phyloP scores from a whole-genome alignment of 192 early-diverging fungal genomes.

The Umbelopsis isabellina region DNA sequence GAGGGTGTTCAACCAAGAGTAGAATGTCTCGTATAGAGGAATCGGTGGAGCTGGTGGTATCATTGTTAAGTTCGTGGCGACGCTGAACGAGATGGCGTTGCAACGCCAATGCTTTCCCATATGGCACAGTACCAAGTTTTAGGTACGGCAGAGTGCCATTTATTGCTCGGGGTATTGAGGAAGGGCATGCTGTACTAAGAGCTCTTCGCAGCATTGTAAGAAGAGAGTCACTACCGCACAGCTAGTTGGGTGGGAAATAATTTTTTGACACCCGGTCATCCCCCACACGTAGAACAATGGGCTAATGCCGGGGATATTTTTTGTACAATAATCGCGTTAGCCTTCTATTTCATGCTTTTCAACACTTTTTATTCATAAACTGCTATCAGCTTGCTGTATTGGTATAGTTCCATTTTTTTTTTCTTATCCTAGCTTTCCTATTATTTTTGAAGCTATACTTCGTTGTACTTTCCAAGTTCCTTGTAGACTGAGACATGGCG shows the following conservation, averaged over 20 bases:
- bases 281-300: not conserved
- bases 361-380: too few relatives aligned
- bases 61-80: slow-evolving; percentile 50
- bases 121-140: slow-evolving; percentile 39
- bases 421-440: not conserved
- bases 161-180: not conserved
- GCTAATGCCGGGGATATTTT: too few relatives aligned
- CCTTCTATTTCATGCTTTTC: too few relatives aligned
- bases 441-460: not conserved
- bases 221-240: not conserved
- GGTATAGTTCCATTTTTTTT: not conserved
- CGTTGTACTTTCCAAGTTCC: not conserved
- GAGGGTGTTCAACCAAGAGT: slow-evolving; percentile 82
- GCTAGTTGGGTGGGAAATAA: not conserved
- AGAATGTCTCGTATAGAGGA: slow-evolving; percentile 51
- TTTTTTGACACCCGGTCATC: not conserved
- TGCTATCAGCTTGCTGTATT: not conserved
- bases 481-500: not conserved
- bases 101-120: slow-evolving; percentile 59
- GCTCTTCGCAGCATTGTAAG: slow-evolving; percentile 12
- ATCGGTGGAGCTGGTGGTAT: slow-evolving; percentile 25
- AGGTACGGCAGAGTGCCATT: not conserved
- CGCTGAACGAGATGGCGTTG: slow-evolving; percentile 60
- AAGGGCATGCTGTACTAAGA: slow-evolving; percentile 2
- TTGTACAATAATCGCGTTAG: too few relatives aligned